Conservation (phyloP, 495 filamentous ascomycete genomes). For the Xylona heveae region DNA sequence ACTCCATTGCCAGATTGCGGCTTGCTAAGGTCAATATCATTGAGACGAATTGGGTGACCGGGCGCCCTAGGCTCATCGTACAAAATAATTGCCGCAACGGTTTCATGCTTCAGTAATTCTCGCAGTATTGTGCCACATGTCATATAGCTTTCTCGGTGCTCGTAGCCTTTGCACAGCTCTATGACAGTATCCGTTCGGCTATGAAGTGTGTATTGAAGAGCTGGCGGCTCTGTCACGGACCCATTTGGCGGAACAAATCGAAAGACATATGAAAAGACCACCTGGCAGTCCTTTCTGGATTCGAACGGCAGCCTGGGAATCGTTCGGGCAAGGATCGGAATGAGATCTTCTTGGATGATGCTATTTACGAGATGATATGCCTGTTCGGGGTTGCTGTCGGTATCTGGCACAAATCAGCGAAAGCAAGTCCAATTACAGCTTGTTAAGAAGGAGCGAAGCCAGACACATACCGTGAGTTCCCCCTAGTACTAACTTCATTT, state of each 20-base stretch:
- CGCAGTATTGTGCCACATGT: slow-evolving; percentile 78
- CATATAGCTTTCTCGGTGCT: slow-evolving; percentile 75
- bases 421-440: neutral
- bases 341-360: slow-evolving; percentile 70
- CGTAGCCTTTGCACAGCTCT: slow-evolving; percentile 76
- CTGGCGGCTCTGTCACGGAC: slow-evolving; percentile 43
- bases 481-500: slow-evolving; percentile 70
- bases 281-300: slow-evolving; percentile 72
- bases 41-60: slow-evolving; percentile 15
- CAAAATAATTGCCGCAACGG: slow-evolving; percentile 69
- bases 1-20: slow-evolving; percentile 55
- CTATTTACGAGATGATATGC: slow-evolving; percentile 58
- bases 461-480: slow-evolving; percentile 48
- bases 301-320: slow-evolving; percentile 83
- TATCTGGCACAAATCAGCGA: slow-evolving; percentile 28
- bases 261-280: slow-evolving; percentile 74
- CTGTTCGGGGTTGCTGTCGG: slow-evolving; percentile 68
- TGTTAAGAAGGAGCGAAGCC: neutral
- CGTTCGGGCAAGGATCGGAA: slow-evolving; percentile 56
- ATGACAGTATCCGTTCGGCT: slow-evolving; percentile 70
- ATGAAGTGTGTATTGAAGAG: slow-evolving; percentile 68
- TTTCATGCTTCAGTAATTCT: slow-evolving; percentile 82
- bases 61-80: slow-evolving; percentile 62
- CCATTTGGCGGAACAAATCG: slow-evolving; percentile 48
- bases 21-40: slow-evolving; percentile 42